Evolutionary conservation across 2,329 filamentous ascomycete genomes (phyloP).

Genomic region (Stemphylium beticola): DNA sequence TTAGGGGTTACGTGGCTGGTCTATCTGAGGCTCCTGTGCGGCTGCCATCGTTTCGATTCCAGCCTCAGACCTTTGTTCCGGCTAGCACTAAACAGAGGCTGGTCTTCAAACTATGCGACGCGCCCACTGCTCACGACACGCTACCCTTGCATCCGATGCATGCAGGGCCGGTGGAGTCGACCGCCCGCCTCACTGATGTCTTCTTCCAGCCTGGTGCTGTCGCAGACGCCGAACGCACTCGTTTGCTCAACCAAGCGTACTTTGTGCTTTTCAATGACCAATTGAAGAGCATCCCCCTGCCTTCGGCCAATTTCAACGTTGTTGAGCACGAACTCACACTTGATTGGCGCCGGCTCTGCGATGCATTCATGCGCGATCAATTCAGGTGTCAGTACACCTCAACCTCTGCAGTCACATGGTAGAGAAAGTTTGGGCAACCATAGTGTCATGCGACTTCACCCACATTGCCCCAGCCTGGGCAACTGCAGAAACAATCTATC

Average conservation of each 20-base stretch:
- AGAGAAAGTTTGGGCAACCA: conserved; percentile 12
- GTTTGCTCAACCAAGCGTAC: conserved; percentile 14
- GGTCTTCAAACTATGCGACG: conserved; percentile 22
- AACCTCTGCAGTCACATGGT: conserved; percentile 13
- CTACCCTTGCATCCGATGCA: conserved; percentile 5
- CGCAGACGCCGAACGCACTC: conserved; percentile 10
- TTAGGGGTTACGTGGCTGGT: not conserved
- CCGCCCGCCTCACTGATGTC: conserved; percentile 15
- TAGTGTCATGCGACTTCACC: conserved; percentile 1
- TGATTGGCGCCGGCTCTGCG: conserved; percentile 25
- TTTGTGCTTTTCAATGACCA: conserved; percentile 25
- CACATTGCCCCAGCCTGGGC: conserved; percentile 14
- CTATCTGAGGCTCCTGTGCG: conserved; percentile 2
- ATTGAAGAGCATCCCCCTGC: conserved; percentile 22
- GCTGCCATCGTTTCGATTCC: conserved; percentile 25
- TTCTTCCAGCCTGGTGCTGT: conserved; percentile 17
- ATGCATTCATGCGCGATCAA: conserved; percentile 20
- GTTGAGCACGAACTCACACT: conserved; percentile 17
- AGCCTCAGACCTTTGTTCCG: conserved; percentile 23
- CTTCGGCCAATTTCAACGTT: conserved; percentile 19
- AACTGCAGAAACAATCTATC: conserved; percentile 7
- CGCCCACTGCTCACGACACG: conserved; percentile 7
- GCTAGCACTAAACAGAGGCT: conserved; percentile 19
- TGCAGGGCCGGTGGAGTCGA: conserved; percentile 7
- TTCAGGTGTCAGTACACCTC: conserved; percentile 15